A percentile compares a stretch with the other conserved stretches of the same genome.
These are phyloP conservation scores for Saccharomyces paradoxus DNA, from an alignment of 805 yeast species.

Conservation along the genomic window DNA sequence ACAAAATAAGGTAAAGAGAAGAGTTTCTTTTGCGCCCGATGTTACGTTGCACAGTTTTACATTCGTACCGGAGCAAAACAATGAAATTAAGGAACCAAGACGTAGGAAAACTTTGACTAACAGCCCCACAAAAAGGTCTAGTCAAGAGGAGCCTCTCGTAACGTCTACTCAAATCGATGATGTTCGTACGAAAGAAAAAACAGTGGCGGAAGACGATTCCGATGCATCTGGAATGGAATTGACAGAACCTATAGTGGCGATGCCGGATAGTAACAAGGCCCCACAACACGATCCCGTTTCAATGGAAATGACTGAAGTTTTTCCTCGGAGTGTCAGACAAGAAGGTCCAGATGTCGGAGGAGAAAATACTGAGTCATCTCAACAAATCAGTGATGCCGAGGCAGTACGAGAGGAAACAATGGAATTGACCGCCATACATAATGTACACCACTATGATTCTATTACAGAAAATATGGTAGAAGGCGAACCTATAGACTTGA, in stretches of 20 bases:
- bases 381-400: neutral
- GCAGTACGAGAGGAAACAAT: conserved; percentile 6
- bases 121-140: neutral
- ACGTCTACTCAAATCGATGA: conserved; percentile 1
- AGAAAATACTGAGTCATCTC: neutral
- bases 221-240: conserved; percentile 7
- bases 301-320: conserved; percentile 11
- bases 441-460: neutral
- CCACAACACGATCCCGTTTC: conserved; percentile 1
- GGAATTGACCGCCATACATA: conserved; percentile 12
- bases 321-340: neutral
- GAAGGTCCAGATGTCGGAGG: neutral
- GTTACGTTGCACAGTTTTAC: conserved; percentile 56
- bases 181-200: neutral
- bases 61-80: conserved; percentile 24
- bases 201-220: neutral
- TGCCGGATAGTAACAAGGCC: neutral
- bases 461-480: neutral
- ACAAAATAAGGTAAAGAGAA: conserved; percentile 29
- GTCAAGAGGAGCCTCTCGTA: neutral
- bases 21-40: conserved; percentile 74
- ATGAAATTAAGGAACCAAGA: conserved; percentile 16
- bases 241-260: conserved; percentile 3
- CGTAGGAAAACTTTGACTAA: conserved; percentile 5
- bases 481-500: conserved; percentile 1